These are phyloP conservation scores for Syzygium aromaticum DNA, from an alignment of 345 rosid species.

Conservation along the genomic window DNA sequence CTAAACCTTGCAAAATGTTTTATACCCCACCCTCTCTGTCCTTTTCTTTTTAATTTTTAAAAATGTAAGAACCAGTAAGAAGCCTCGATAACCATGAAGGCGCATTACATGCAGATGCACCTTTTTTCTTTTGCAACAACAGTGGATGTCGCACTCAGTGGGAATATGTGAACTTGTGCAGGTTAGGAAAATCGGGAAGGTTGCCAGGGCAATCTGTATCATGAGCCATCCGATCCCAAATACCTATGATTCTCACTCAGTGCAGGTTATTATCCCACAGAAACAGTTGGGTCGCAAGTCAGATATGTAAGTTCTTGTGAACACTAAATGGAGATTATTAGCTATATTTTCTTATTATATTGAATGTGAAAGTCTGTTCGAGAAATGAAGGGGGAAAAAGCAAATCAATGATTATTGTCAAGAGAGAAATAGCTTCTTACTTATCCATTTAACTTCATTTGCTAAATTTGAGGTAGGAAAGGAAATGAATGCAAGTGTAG, in stretches of 20 bases:
- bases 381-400: not conserved
- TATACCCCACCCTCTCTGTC: not conserved
- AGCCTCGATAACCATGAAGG: not conserved
- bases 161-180: constrained; percentile 13
- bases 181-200: constrained; percentile 84
- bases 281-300: constrained; percentile 94
- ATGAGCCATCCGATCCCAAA: constrained; percentile 96
- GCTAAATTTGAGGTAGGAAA: not conserved
- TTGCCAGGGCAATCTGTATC: constrained; percentile 86
- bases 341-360: not conserved
- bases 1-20: not conserved
- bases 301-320: constrained; percentile 42
- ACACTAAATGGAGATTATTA: not conserved
- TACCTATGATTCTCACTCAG: constrained; percentile 86
- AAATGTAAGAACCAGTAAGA: not conserved
- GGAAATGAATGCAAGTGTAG: not conserved
- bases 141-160: not conserved
- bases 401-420: not conserved
- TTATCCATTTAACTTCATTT: not conserved
- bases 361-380: not conserved
- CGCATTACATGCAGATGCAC: not conserved
- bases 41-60: not conserved
- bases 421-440: not conserved
- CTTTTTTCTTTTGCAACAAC: not conserved
- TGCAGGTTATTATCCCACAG: constrained; percentile 90